Percentiles rank a stretch among this genome's conserved stretches.
Conservation (phyloP, 78 protist species). For the Dictyostelium capitatum region DNA sequence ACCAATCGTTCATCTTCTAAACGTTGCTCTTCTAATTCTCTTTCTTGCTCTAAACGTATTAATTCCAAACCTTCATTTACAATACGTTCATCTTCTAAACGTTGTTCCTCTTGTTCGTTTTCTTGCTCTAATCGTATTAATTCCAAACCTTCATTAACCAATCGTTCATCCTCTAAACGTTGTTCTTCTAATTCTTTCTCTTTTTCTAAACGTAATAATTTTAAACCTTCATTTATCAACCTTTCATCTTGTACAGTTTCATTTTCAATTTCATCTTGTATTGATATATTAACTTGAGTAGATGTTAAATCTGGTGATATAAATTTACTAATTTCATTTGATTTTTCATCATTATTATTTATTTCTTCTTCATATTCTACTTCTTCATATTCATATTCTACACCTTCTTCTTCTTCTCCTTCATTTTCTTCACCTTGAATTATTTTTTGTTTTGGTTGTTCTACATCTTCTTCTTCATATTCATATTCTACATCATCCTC, state of each 20-base stretch:
- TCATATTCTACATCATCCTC: conserved; percentile 8
- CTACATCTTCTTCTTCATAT: neutral
- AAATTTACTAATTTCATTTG: neutral
- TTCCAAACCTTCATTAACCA: neutral
- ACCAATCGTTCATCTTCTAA: neutral
- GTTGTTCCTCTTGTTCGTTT: neutral
- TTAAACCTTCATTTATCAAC: neutral
- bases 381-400: conserved; percentile 1
- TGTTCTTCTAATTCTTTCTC: conserved; percentile 19
- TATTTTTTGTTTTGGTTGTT: neutral
- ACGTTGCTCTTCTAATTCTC: neutral
- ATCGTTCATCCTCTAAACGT: neutral
- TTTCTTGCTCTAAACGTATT: conserved; percentile 1
- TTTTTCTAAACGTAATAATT: neutral
- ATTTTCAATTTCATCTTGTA: neutral
- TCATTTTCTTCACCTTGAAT: neutral
- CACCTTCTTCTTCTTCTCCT: conserved; percentile 14
- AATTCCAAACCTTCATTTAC: conserved; percentile 1
- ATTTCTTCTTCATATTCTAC: neutral
- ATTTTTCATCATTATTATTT: neutral
- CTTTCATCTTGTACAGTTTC: no score
- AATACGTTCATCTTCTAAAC: neutral
- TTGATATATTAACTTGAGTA: neutral
- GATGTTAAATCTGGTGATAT: neutral
- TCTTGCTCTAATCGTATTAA: neutral